Base-by-base conservation (phyloP, 306 rosid species). In the Adenanthera pavonina region DNA sequence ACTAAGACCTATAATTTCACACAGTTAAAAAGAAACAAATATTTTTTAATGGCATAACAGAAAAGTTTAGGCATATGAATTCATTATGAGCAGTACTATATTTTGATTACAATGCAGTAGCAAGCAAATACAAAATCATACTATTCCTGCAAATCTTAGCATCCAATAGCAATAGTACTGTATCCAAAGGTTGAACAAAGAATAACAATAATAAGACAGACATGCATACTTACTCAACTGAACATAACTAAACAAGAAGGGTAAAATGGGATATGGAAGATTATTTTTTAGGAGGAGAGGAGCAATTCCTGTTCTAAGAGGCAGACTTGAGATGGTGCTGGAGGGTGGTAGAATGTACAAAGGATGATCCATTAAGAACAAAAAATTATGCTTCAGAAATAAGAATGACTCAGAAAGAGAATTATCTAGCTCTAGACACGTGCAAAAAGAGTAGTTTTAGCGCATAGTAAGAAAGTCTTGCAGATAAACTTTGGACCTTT, bases 1-100 rank as follows among this genome's bases (percentile, higher is more conserved):
- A 95, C 90, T 71, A 95, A 84, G 80, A 93, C 97, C 99, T 95
- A 82, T 34, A 84, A 66, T 80, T 74, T 16, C 49, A 76, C 34
- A 65, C 6, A 65, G 67, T 80, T 73, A 17, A 66, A 48, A 54
- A 66, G 33, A 47, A 81, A 65, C 12, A 19, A 12, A 19, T 20
- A 56, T 6, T 69, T 75, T 56, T 61, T 41, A 75, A 79, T 3
- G 74, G 19, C 62, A 69, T 30, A 70, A 80, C 14, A 47, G 20
- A 81, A 51, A 36, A 54, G 56, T 56, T 64, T n/a, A 74, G 25
- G 67, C 17, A 74, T 33, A 66, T 33, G 62, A 53, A 62, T 65
- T 52, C 49, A 77, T 41, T 61, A 38, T 12, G 43, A 20, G 47
- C 76, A 82, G 13, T 20, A 12, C 19, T 30, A 33, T 30, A 41